These are phyloP conservation scores for Nicotiana benthamiana DNA, from an alignment of 257 asterid genomes.

Conservation along the genomic window DNA sequence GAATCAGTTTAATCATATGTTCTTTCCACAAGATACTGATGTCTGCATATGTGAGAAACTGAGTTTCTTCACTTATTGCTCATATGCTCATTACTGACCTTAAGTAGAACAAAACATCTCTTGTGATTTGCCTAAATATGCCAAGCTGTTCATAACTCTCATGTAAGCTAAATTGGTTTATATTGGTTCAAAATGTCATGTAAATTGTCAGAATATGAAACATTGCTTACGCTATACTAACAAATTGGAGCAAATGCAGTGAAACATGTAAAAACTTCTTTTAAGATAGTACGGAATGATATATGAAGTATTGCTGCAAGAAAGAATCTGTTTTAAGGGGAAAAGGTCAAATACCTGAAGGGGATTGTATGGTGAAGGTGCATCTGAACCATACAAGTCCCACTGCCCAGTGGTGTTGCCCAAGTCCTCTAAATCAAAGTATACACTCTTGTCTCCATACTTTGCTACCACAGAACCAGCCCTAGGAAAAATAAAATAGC, in stretches of 20 bases:
- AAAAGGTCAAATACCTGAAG: conserved; percentile 51
- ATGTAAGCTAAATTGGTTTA: neutral
- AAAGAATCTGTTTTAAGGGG: neutral
- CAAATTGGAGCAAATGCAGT: neutral
- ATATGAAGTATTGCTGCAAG: neutral
- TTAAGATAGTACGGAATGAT: neutral
- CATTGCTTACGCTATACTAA: neutral
- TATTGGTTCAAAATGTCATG: neutral
- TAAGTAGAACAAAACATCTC: neutral
- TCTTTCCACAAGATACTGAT: neutral
- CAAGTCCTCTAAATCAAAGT: conserved; percentile 89
- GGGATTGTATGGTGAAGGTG: conserved; percentile 83
- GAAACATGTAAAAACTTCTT: neutral
- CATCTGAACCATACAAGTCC: conserved; percentile 97
- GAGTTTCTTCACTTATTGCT: neutral
- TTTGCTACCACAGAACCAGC: conserved; percentile 74
- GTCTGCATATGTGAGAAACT: neutral
- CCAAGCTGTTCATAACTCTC: neutral
- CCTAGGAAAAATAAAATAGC: conserved; percentile 20
- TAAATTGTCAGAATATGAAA: neutral
- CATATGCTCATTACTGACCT: neutral
- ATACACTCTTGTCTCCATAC: conserved; percentile 89
- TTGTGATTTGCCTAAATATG: neutral
- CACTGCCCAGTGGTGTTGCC: conserved; percentile 94
- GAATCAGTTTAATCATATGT: neutral